These are phyloP conservation scores for Nidula niveotomentosa DNA, from an alignment of 1,284 basidiomycete genomes.

Conservation along the genomic window DNA sequence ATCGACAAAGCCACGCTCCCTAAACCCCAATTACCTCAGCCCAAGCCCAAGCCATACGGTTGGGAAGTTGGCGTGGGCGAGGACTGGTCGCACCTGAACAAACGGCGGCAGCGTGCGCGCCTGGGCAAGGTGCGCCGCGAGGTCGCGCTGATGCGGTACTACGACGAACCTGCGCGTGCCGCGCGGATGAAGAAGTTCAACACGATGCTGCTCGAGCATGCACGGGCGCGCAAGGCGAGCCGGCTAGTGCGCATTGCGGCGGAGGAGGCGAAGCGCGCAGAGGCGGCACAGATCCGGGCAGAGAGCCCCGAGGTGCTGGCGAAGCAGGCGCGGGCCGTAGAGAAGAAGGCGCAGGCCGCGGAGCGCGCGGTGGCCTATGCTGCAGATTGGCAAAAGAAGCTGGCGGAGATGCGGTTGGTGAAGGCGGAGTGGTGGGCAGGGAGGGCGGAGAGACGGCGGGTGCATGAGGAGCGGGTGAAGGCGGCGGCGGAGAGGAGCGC, in stretches of 20 bases:
- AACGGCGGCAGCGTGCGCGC: slow-evolving; percentile 43
- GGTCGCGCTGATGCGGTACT: slow-evolving; percentile 21
- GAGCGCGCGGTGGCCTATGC: no score
- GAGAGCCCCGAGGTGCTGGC: no score
- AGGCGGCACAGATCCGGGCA: background rate
- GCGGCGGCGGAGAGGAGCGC: background rate
- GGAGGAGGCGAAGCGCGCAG: background rate
- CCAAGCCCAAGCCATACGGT: slow-evolving; percentile 25
- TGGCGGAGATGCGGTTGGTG: no score
- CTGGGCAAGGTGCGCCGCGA: slow-evolving; percentile 33
- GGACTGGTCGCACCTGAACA: slow-evolving; percentile 58
- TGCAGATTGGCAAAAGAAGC: no score
- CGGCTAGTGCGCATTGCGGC: background rate
- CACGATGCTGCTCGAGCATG: background rate
- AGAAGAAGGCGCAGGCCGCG: no score
- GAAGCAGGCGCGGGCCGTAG: no score
- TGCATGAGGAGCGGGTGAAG: background rate
- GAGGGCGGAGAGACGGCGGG: background rate
- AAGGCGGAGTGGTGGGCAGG: background rate
- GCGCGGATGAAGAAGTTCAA: background rate
- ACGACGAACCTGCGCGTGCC: slow-evolving; percentile 4
- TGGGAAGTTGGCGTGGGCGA: slow-evolving; percentile 49
- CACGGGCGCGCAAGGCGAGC: background rate
- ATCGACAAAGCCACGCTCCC: slow-evolving; percentile 12
- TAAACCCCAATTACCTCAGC: slow-evolving; percentile 9